phyloP scores from a whole-genome alignment of 352 stramenopile genomes.

The Phytophthora sp. region DNA sequence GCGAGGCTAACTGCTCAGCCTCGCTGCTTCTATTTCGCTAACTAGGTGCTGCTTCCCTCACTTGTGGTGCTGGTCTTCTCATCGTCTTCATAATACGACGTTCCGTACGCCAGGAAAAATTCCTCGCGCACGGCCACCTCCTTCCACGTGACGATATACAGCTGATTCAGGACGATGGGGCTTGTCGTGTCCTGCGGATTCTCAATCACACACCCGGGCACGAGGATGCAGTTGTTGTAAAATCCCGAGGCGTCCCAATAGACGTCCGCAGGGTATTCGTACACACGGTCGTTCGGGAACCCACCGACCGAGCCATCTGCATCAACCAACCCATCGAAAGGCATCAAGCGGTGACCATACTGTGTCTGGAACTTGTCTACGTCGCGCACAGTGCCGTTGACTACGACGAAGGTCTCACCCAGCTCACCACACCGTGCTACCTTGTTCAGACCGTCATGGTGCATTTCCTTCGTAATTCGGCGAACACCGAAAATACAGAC shows the following conservation, averaged over 20 bases:
- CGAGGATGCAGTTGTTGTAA: slow-evolving; percentile 92
- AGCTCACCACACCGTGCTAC: slow-evolving; percentile 84
- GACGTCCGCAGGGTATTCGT: slow-evolving; percentile 84
- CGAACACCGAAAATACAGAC: slow-evolving; percentile 90
- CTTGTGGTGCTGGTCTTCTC: slow-evolving; percentile 59
- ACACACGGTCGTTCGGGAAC: slow-evolving; percentile 89
- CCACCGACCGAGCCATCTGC: slow-evolving; percentile 83
- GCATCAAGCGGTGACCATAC: slow-evolving; percentile 82
- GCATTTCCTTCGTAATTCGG: slow-evolving; percentile 87
- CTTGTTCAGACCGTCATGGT: slow-evolving; percentile 89
- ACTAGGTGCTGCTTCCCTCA: slow-evolving; percentile 40
- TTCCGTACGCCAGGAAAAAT: slow-evolving; percentile 90
- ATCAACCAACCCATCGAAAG: slow-evolving; percentile 86
- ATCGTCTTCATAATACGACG: slow-evolving; percentile 89
- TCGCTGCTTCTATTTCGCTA: slow-evolving; percentile 50
- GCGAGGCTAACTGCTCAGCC: slow-evolving; percentile 22
- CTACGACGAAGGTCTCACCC: slow-evolving; percentile 88
- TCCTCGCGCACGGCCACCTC: slow-evolving; percentile 83
- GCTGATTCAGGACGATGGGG: slow-evolving; percentile 82
- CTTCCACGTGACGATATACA: slow-evolving; percentile 92
- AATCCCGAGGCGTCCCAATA: slow-evolving; percentile 90
- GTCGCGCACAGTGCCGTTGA: slow-evolving; percentile 85
- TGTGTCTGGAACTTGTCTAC: slow-evolving; percentile 91
- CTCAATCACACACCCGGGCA: slow-evolving; percentile 83
- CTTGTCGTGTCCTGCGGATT: slow-evolving; percentile 79